Evolutionary conservation across 2,329 filamentous ascomycete species (phyloP).

Genomic region (Diaporthe humulicola): DNA sequence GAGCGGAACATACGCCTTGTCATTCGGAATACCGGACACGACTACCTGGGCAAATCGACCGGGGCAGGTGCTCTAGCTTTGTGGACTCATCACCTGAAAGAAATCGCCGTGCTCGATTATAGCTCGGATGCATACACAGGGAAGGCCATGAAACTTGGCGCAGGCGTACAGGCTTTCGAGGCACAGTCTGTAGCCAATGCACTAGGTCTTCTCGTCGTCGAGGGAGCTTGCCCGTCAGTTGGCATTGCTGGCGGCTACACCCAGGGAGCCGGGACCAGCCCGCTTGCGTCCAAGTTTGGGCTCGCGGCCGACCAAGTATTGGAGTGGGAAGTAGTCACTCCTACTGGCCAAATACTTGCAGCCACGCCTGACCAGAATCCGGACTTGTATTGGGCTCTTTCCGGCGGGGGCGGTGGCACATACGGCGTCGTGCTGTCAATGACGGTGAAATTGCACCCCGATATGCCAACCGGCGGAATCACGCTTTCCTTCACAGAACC

Average conservation of each 20-base stretch:
- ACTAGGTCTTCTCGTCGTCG: slow-evolving; percentile 55
- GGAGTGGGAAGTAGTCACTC: slow-evolving; percentile 59
- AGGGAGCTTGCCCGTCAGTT: slow-evolving; percentile 58
- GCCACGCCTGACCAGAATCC: slow-evolving; percentile 55
- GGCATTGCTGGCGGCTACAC: slow-evolving; percentile 64
- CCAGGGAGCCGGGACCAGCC: slow-evolving; percentile 63
- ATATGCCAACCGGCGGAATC: not conserved
- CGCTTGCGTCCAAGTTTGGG: slow-evolving; percentile 58
- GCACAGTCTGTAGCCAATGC: slow-evolving; percentile 53
- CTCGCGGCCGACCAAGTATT: slow-evolving; percentile 64
- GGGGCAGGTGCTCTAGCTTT: slow-evolving; percentile 62
- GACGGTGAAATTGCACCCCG: slow-evolving; percentile 58
- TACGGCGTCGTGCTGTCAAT: slow-evolving; percentile 63
- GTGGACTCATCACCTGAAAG: slow-evolving; percentile 63
- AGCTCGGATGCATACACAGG: slow-evolving; percentile 56
- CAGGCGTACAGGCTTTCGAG: slow-evolving; percentile 62
- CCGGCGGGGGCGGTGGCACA: slow-evolving; percentile 62
- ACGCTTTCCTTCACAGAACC: slow-evolving; percentile 12
- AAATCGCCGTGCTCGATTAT: slow-evolving; percentile 48
- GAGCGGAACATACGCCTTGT: slow-evolving; percentile 60
- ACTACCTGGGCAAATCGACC: slow-evolving; percentile 64
- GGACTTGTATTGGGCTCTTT: slow-evolving; percentile 66
- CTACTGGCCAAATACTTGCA: slow-evolving; percentile 52
- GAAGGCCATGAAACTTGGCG: slow-evolving; percentile 61
- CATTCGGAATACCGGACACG: slow-evolving; percentile 65